Evolutionary conservation across 495 filamentous ascomycete genomes (phyloP).

Genomic region (Penicillium nucicola): DNA sequence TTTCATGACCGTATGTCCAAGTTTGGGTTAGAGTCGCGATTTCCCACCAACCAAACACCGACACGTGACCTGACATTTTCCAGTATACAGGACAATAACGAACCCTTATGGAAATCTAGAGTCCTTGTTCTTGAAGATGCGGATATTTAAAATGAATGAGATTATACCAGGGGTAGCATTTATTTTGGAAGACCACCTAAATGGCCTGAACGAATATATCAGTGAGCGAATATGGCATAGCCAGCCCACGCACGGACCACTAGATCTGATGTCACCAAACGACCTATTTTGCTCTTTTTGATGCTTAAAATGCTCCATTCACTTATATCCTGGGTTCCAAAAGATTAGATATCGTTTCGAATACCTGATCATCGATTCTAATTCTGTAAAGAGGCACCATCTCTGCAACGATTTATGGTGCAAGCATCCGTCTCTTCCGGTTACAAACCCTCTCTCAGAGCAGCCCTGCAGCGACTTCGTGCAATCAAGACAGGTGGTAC

Average conservation of each 20-base stretch:
- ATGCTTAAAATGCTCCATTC: too few relatives aligned
- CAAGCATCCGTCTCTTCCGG: neutral
- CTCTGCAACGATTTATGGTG: neutral
- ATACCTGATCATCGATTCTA: neutral
- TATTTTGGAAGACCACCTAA: neutral
- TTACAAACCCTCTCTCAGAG: neutral
- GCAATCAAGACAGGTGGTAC: neutral
- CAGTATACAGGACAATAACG: too few relatives aligned
- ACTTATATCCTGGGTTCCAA: too few relatives aligned
- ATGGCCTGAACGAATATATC: neutral
- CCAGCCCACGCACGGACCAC: constrained; percentile 1
- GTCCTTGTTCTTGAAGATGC: too few relatives aligned
- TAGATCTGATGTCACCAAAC: constrained; percentile 2
- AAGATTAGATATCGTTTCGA: too few relatives aligned
- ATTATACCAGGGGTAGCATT: too few relatives aligned
- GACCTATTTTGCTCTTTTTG: neutral
- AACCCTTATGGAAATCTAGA: too few relatives aligned
- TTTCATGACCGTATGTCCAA: neutral
- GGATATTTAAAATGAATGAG: too few relatives aligned
- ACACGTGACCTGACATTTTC: neutral
- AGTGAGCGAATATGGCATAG: too few relatives aligned
- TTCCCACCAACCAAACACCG: neutral
- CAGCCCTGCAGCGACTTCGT: neutral
- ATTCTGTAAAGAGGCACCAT: neutral
- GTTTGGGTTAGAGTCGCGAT: neutral